phyloP scores from a whole-genome alignment of 108 stramenopile species.

The Conticribra weissflogii region DNA sequence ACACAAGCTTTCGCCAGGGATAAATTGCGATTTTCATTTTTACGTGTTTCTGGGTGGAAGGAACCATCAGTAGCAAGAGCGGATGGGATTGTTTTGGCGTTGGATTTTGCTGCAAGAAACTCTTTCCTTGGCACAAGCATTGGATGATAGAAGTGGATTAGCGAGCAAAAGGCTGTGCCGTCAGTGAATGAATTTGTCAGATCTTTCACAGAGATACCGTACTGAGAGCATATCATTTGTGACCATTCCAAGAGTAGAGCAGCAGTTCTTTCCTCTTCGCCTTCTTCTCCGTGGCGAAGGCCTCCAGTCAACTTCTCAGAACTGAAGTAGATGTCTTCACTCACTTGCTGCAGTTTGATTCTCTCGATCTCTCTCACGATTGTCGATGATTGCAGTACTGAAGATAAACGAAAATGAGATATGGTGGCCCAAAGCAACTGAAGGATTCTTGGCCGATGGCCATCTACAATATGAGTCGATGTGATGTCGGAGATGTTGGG shows the following conservation, averaged over 20 bases:
- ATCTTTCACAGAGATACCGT: constrained; percentile 68
- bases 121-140: constrained; percentile 54
- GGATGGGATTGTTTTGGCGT: constrained; percentile 12
- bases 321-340: not conserved
- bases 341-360: not conserved
- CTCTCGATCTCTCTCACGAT: constrained; percentile 62
- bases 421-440: constrained; percentile 79
- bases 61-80: constrained; percentile 17
- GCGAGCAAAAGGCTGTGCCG: constrained; percentile 82
- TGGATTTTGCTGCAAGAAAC: constrained; percentile 54
- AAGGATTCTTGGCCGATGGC: constrained; percentile 84
- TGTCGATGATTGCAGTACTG: constrained; percentile 17
- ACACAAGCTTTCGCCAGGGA: constrained; percentile 58
- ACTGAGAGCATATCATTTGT: constrained; percentile 77
- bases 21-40: constrained; percentile 72
- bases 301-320: not conserved
- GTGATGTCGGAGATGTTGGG: constrained; percentile 61
- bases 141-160: constrained; percentile 94
- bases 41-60: constrained; percentile 40
- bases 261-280: constrained; percentile 48
- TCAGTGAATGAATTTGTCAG: constrained; percentile 87
- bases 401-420: constrained; percentile 39
- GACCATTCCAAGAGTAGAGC: constrained; percentile 84
- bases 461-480: constrained; percentile 85
- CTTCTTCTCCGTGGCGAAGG: constrained; percentile 6